Conservation (phyloP, 164 flowering plant species). For the Vitis vinifera region DNA sequence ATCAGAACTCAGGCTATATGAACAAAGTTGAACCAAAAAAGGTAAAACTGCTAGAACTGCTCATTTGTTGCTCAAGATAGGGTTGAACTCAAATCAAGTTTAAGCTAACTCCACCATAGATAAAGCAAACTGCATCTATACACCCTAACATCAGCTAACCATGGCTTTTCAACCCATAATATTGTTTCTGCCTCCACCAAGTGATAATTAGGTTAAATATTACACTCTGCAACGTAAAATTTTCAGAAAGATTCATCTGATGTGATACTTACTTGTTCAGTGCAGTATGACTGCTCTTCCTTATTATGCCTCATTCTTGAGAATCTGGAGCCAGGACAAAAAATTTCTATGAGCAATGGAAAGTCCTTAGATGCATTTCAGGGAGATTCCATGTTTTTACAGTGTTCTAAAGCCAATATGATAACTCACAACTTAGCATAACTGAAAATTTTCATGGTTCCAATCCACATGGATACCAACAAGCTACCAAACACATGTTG, state of each 20-base stretch:
- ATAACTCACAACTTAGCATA: no score
- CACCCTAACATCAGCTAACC: background rate
- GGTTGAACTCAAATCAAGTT: background rate
- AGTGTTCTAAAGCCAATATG: no score
- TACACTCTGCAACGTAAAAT: background rate
- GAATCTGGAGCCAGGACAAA: conserved; percentile 14
- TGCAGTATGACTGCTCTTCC: conserved; percentile 33
- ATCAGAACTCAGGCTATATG: background rate
- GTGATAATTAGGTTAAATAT: background rate
- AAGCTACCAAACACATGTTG: no score
- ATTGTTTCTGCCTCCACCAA: background rate
- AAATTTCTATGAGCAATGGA: background rate
- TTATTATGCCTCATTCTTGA: conserved; percentile 33
- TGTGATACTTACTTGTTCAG: conserved; percentile 28
- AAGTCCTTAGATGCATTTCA: no score
- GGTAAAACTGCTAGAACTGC: background rate
- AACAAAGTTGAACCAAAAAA: background rate
- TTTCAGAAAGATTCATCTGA: background rate
- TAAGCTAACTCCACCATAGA: background rate
- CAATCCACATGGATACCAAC: no score
- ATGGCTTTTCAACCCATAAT: background rate
- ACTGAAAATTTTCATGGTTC: no score
- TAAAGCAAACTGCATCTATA: background rate
- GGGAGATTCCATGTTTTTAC: no score
- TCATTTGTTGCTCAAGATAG: background rate